Percentiles rank a stretch among this genome's conserved stretches.
Conservation (phyloP, 257 asterid species). For the Nicotiana otophora region DNA sequence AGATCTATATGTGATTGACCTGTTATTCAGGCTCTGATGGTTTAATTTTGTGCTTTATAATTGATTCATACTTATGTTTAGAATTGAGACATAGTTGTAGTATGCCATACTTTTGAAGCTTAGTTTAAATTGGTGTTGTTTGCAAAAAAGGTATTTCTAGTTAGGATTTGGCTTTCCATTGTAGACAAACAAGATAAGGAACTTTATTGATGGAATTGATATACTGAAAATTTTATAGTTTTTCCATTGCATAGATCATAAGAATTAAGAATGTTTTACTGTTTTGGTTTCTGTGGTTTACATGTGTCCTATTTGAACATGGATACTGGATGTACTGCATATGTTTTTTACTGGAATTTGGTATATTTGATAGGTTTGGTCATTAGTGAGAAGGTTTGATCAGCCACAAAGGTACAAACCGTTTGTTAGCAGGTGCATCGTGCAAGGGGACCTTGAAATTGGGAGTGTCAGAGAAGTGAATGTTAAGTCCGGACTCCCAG, state of each 20-base stretch:
- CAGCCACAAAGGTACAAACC: slow-evolving; percentile 95
- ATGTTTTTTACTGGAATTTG: neutral
- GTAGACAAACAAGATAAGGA: neutral
- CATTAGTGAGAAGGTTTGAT: slow-evolving; percentile 84
- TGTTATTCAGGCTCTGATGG: neutral
- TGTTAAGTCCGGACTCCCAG: slow-evolving; percentile 83
- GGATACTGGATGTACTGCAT: neutral
- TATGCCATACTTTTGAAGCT: neutral
- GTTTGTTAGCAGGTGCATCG: slow-evolving; percentile 74
- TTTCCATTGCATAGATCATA: no score
- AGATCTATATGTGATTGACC: neutral
- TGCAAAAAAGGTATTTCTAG: no score
- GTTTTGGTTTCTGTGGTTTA: neutral
- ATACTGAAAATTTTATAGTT: neutral
- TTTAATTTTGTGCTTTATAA: neutral
- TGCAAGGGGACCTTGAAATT: slow-evolving; percentile 68
- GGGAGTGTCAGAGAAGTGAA: slow-evolving; percentile 87
- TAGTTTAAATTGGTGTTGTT: neutral
- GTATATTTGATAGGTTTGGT: slow-evolving; percentile 56
- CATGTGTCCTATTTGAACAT: neutral
- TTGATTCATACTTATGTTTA: neutral
- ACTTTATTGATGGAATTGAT: neutral
- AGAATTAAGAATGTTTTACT: neutral
- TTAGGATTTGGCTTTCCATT: neutral
- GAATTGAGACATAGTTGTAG: neutral